These are phyloP conservation scores for Ailanthus altissimus DNA, from an alignment of 345 rosid genomes.

Conservation along the genomic window DNA sequence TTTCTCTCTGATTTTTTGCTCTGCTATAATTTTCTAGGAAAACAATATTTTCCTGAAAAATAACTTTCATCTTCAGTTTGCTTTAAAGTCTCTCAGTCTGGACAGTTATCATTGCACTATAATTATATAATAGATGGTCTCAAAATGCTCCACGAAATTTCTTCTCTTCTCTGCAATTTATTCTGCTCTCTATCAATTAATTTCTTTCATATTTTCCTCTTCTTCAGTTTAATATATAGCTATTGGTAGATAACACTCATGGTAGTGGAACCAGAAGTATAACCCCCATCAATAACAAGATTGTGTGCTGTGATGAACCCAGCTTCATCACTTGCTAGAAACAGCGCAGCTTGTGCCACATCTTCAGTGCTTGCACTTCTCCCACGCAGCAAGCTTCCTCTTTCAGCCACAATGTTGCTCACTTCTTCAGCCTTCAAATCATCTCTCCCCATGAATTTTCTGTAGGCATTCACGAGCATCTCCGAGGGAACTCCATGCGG, in stretches of 20 bases:
- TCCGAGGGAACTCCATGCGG: conserved; percentile 96
- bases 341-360: conserved; percentile 70
- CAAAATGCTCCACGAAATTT: too few species aligned
- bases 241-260: conserved; percentile 55
- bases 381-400: conserved; percentile 66
- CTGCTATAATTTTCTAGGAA: too few species aligned
- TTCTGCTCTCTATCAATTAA: too few species aligned
- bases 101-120: too few species aligned
- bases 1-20: too few species aligned
- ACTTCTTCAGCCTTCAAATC: conserved; percentile 52
- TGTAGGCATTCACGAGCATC: conserved; percentile 59
- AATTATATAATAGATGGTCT: too few species aligned
- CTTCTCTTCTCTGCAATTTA: too few species aligned
- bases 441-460: conserved; percentile 43
- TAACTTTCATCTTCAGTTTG: too few species aligned
- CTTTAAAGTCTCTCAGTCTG: too few species aligned
- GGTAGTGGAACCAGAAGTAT: conserved; percentile 48
- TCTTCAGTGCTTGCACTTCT: conserved; percentile 58
- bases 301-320: conserved; percentile 80
- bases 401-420: conserved; percentile 46
- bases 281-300: conserved; percentile 79
- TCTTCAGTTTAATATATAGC: too few species aligned
- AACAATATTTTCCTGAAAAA: too few species aligned
- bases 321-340: conserved; percentile 62
- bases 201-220: too few species aligned